Evolutionary conservation across 2,329 filamentous ascomycete species (phyloP), one percentile per base, ranked within the genome.

Genomic region (Coleophoma cylindrospora): DNA sequence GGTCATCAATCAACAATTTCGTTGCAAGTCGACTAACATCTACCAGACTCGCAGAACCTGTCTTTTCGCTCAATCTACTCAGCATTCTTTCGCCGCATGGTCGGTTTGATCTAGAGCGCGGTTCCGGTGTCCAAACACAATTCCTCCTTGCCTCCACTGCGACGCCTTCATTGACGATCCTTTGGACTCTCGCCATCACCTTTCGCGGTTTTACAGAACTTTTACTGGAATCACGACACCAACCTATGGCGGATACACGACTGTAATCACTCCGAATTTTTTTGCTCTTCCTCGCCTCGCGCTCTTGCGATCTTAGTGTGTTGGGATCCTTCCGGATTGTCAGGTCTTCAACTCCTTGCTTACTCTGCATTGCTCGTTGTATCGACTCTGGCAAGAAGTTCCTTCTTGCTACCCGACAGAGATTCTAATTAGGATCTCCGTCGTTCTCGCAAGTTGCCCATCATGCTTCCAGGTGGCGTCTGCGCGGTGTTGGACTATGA

Each of bases 401-500:
- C 47, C 44, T 62, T 61, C 55, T 60, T 57, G 55, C 58, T 50
- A 40, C 40, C 53, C 61, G 61, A 64, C 56, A 50, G 50, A 62
- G 62, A 58, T 63, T 61, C 60, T 38, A 27, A 27, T 27, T 27
- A 43, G 59, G 55, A 50, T 63, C 61, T 64, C 52, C 34, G 59
- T 63, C 60, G 57, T 49, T 47, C 36, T 51, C 53, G 48, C 52
- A 54, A 49, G 41, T 59, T 50, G 57, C 56, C 53, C 57, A 59
- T 54, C 54, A 65, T 64, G 63, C 55, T 63, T 50, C 47, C 57
- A 57, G 85, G 85, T 63, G 85, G 85, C 59, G 86, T 89, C 43
- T 85, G 85, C 53, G 83, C 84, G 54, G 82, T 87, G 65, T 72
- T 89, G 57, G 86, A 89, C 68, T 89, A 89, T 68, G 84, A 89